Percentiles rank a stretch among this genome's conserved stretches.
Evolutionary conservation across 805 yeast species (phyloP).

Genomic region (Saccharomycopsis sp.): DNA sequence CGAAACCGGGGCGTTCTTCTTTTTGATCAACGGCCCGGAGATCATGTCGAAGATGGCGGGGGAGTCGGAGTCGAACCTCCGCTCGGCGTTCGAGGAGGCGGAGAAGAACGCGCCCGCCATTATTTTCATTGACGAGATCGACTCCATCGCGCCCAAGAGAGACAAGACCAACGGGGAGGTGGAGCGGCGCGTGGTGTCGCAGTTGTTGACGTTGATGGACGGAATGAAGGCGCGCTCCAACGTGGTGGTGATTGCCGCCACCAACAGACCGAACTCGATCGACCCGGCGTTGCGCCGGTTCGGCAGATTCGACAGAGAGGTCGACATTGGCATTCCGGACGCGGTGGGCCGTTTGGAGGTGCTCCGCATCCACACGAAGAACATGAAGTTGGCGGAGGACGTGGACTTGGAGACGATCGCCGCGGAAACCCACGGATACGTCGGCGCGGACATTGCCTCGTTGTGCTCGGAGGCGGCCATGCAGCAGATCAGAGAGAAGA

Average conservation of each 20-base stretch:
- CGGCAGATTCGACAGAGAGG: slow-evolving; percentile 86
- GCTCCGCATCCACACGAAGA: slow-evolving; percentile 94
- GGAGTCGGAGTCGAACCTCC: slow-evolving; percentile 92
- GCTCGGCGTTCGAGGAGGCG: slow-evolving; percentile 99
- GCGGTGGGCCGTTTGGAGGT: slow-evolving; percentile 98
- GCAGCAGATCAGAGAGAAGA: slow-evolving; percentile 99
- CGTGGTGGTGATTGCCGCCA: slow-evolving; percentile 97
- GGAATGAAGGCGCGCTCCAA: slow-evolving; percentile 99
- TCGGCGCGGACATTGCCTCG: slow-evolving; percentile 98
- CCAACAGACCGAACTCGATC: slow-evolving; percentile 67
- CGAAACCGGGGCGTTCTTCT: slow-evolving; percentile 98
- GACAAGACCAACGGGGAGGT: slow-evolving; percentile 99
- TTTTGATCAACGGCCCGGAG: slow-evolving; percentile 97
- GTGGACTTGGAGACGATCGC: slow-evolving; percentile 96
- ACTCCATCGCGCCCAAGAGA: slow-evolving; percentile 98
- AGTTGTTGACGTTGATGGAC: slow-evolving; percentile 95
- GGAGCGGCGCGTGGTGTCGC: slow-evolving; percentile 98
- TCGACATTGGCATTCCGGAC: slow-evolving; percentile 93
- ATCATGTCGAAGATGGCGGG: slow-evolving; percentile 99
- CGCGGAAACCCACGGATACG: slow-evolving; percentile 97
- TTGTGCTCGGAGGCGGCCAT: slow-evolving; percentile 99
- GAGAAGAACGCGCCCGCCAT: slow-evolving; percentile 98
- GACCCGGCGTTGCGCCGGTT: slow-evolving; percentile 82
- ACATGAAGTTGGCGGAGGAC: slow-evolving; percentile 93
- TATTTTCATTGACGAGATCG: slow-evolving; percentile 97